These are phyloP conservation scores for Adenanthera pavonina DNA, from an alignment of 306 rosid species.

Conservation along the genomic window DNA sequence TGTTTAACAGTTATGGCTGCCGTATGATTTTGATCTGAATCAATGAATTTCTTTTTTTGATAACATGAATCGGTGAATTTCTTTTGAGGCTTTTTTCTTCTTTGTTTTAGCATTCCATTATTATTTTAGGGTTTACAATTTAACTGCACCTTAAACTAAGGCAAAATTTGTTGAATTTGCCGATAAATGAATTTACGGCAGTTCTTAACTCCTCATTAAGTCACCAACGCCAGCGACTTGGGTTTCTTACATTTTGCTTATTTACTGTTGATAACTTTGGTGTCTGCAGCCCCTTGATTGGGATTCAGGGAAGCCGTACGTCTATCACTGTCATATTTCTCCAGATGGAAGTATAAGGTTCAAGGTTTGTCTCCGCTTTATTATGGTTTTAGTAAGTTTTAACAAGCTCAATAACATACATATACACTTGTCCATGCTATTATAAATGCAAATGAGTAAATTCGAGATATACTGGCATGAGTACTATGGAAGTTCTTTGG, in stretches of 20 bases:
- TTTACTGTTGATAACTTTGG: slow-evolving; percentile 13
- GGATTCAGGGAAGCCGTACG: slow-evolving; percentile 60
- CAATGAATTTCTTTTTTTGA: no score
- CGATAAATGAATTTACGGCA: background rate
- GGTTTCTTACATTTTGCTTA: no score
- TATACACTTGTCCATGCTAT: background rate
- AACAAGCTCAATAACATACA: background rate
- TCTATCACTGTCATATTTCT: slow-evolving; percentile 66
- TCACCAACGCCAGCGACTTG: background rate
- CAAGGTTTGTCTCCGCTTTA: slow-evolving; percentile 61
- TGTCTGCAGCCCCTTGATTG: slow-evolving; percentile 62
- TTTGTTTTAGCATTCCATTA: background rate
- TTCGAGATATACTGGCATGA: background rate
- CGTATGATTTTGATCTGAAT: background rate
- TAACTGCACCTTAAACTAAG: background rate
- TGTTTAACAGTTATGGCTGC: background rate
- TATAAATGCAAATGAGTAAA: background rate
- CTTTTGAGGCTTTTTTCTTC: background rate
- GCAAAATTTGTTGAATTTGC: background rate
- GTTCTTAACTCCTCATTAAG: background rate
- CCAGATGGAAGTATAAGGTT: slow-evolving; percentile 57
- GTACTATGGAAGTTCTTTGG: background rate
- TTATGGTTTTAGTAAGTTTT: background rate
- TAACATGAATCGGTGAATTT: no score
- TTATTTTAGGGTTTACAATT: background rate